Base-by-base conservation (phyloP, 352 stramenopile genomes). In the Salisapilia sapeloensis region DNA sequence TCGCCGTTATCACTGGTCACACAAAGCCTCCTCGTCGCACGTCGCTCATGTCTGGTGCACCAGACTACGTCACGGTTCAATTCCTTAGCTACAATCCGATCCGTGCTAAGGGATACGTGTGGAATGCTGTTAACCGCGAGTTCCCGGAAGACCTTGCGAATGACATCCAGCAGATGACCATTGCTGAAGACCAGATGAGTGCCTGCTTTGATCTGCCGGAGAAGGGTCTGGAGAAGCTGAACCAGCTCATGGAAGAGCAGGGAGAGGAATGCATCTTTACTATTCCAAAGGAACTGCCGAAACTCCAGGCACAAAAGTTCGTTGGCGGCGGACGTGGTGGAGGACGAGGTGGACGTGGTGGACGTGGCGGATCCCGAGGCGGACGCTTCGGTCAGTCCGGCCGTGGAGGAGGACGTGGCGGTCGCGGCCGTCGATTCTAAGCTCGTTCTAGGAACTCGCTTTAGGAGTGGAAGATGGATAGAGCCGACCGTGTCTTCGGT, bases 1-100 rank as follows among this genome's bases (percentile, higher is more conserved):
- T 96, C 9, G 83, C 85, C 20, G 83, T 61, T 42, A 90, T 94
- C 44, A 91, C 80, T n/a, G 85, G 85, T 38, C 81, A 93, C 66
- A 93, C 70, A 14, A 69, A 67, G 44, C 74, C 61, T 7, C 65
- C 54, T 38, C 62, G 63, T 13, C 63, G 64, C 14, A 80, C 71
- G 11, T 94, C 79, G 37, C 65, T 94, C 28, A 82, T 95, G 45
- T 92, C 76, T 25, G 85, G 83, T 37, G 62, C 83, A 28, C 76
- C 83, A 21, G 82, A 92, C 52, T 93, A 83, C 60, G 63, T 85
- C 17, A 95, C 86, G 2, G 56, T 94, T 23, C 29, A 77, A 12
- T 96, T 92, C 54, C 60, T 51, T 31, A 83, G 66, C 56, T 69
- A 61, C 34, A 90, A 83, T 44, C 40, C 56, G 17, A 92, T 96